Base-by-base conservation (phyloP, 805 yeast species). In the Wickerhamiella allomyrinae region DNA sequence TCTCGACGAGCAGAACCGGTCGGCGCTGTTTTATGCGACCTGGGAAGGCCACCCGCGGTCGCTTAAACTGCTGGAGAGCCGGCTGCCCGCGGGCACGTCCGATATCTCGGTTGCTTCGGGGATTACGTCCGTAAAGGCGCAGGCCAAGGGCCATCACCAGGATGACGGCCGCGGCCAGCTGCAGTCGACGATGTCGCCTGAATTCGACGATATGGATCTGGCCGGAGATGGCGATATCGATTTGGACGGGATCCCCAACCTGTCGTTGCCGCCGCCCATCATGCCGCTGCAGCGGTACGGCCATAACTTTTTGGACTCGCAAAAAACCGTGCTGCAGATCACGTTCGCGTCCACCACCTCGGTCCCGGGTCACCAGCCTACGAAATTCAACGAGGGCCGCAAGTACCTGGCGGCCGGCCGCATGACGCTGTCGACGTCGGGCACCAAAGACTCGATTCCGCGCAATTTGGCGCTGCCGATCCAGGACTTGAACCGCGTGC, bases 21-120 rank as follows among this genome's bases (percentile, higher is more conserved):
- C 79, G 41, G 95, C 95, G 0, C 55, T 87, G 37, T 89, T 81
- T 57, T 83, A 89, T 57, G 89, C 96, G 20, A 81, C 87, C 19
- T 83, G 94, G 75, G 96, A 87, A 58, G 97, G 98, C 20, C 89
- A 86, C 55, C 76, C 85, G 22, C 71, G 68, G n/a, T 89, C 85
- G 2, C 62, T 87, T 50, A 79, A 82, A 57, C 77, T 77, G 19
- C 65, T 89, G 36, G 66, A 77, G 15, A 68, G 67, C 7, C 50
- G 41, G 14, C 42, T 45, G 7, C 47, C 49, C 10, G 41, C 47
- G 3, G 47, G 45, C n/a, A 24, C 48, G 7, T 41, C 20, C 2
- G 55, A 51, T 34, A 48, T 50, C 3, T 42, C 51, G 7, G 39
- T 29, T 10, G 35, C 42, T 5, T 20, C 25, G 7, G 20, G 41